A percentile compares a stretch with the other conserved stretches of the same genome.
Conservation (phyloP, 495 filamentous ascomycete species). For the Penicillium psychrofluorescens region DNA sequence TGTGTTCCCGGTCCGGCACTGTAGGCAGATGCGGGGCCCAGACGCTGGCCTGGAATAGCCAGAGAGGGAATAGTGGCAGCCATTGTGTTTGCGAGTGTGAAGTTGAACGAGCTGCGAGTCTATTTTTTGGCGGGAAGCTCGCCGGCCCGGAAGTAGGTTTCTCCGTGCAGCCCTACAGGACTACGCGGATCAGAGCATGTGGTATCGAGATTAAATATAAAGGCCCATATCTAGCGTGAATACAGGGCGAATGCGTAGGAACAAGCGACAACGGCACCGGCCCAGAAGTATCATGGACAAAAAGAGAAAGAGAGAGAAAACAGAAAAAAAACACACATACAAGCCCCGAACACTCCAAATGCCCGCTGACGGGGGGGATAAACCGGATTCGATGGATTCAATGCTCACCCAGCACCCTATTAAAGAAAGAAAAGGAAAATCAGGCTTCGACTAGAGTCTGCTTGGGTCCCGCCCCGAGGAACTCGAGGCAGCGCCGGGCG, state of each 20-base stretch:
- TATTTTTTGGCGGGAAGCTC: not conserved
- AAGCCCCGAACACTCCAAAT: constrained; percentile 28
- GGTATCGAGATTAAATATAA: constrained; percentile 18
- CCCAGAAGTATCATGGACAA: constrained; percentile 16
- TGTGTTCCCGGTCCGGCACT: constrained; percentile 75
- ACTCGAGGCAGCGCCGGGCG: constrained; percentile 80
- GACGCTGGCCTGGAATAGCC: constrained; percentile 64
- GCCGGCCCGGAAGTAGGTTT: constrained; percentile 8
- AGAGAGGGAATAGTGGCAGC: constrained; percentile 24
- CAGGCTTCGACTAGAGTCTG: constrained; percentile 50
- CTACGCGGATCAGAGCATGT: too few relatives aligned
- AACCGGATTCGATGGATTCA: constrained; percentile 19
- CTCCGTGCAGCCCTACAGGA: not conserved
- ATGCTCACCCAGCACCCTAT: constrained; percentile 31
- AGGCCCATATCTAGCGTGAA: constrained; percentile 23
- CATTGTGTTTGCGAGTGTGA: constrained; percentile 14
- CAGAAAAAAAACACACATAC: constrained; percentile 8
- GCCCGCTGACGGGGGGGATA: constrained; percentile 26
- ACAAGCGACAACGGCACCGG: constrained; percentile 15
- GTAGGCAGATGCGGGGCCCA: constrained; percentile 60
- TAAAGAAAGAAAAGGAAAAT: constrained; percentile 6
- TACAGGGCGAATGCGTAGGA: constrained; percentile 28
- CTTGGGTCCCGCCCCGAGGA: constrained; percentile 59
- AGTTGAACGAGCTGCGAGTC: not conserved
- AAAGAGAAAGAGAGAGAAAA: constrained; percentile 6